Percentiles rank a stretch among this genome's conserved stretches.
phyloP scores from a whole-genome alignment of 1,284 basidiomycete species.

The Irpex sp. region DNA sequence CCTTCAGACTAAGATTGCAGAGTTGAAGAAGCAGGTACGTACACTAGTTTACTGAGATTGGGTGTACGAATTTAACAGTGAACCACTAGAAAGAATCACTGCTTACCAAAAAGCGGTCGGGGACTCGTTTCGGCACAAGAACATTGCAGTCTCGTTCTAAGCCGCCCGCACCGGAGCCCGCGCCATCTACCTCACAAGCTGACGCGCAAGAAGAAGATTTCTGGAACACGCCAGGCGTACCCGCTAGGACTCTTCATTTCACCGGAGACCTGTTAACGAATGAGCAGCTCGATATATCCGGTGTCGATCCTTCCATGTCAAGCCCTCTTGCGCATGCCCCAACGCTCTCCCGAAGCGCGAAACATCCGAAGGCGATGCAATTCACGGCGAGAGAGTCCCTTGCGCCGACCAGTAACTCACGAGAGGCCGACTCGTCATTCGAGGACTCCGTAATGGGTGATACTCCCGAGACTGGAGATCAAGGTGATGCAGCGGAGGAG shows the following conservation, averaged over 20 bases:
- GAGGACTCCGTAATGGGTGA: neutral
- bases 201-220: conserved; percentile 48
- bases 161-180: conserved; percentile 12
- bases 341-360: neutral
- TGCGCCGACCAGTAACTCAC: neutral
- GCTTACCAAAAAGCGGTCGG: conserved; percentile 24
- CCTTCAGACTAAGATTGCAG: conserved; percentile 47
- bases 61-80: neutral
- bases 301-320: conserved; percentile 46
- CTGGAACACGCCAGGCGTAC: conserved; percentile 56
- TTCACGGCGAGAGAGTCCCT: conserved; percentile 8
- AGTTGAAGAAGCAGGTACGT: conserved; percentile 49
- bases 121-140: neutral
- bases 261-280: conserved; percentile 57
- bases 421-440: neutral
- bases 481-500: conserved; percentile 4
- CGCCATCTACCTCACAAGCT: conserved; percentile 17
- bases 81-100: conserved; percentile 41
- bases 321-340: conserved; percentile 34
- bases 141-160: conserved; percentile 7
- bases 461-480: neutral
- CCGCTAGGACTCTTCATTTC: conserved; percentile 56
- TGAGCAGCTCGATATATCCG: conserved; percentile 56
- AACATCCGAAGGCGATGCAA: conserved; percentile 4
- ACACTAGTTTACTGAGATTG: conserved; percentile 1